Base-by-base conservation (phyloP, 257 asterid genomes). In the Fraxinus quadrangulata region DNA sequence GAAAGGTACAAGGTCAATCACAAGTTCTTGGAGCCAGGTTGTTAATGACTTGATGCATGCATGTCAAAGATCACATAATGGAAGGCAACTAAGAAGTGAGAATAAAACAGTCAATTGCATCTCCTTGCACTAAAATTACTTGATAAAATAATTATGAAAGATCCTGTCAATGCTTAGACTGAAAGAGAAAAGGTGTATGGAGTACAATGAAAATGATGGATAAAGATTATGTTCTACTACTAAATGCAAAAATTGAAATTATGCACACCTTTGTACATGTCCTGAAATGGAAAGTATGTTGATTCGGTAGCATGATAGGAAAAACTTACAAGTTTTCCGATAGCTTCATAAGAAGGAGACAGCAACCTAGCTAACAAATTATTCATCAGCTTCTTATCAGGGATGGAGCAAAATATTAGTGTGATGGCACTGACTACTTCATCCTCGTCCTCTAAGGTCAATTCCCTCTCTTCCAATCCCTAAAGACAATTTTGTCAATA, bases 391-490 rank as follows among this genome's bases (percentile, higher is more conserved):
- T 86, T 85, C 85, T 86, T 84, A 85, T 90, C 89, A 81, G 95
- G 91, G 77, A 90, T 83, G 79, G 94, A 88, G 80, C 89, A 90
- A 86, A 94, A 84, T 83, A 90, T 83, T 77, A 85, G 82, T 68
- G 91, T 85, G 86, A 94, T 89, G 59, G 95, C 97, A 71, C 89
- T 86, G 45, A 90, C 89, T 67, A 94, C 90, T 89, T 89, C 97
- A 83, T 94, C 95, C 88, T 94, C 98, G 73, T 88, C 93, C 83
- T 89, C 96, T 77, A 86, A 82, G 40, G 95, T 85, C 79, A 94
- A 82, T 77, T 83, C 86, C 87, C 80, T 86, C 84, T 85, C 91
- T 81, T 90, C 96, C 92, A 92, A 83, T 75, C 92, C 91, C 98
- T 94, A 83, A 73, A 79, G 80, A 78, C 67, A 82, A 83, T 81